phyloP scores from a whole-genome alignment of 768 basidiomycete species.

The Punctularia strigosozonata region DNA sequence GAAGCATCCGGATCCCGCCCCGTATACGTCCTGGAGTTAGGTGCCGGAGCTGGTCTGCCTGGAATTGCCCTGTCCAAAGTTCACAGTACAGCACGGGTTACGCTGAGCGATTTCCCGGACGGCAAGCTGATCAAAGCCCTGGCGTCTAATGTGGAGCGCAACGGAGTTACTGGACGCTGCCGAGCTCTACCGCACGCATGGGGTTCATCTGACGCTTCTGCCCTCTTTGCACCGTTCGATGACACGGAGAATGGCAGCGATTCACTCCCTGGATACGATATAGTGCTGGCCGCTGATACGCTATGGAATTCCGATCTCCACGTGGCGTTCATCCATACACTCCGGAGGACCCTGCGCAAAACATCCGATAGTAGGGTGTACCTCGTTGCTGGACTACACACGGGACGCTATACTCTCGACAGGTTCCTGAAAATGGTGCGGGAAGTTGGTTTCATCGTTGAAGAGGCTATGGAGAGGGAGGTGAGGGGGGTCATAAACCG shows the following conservation, averaged over 20 bases:
- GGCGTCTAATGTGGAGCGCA: slow-evolving; percentile 41
- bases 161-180: slow-evolving; percentile 36
- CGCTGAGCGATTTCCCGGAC: slow-evolving; percentile 66
- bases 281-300: slow-evolving; percentile 65
- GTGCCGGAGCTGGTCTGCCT: slow-evolving; percentile 66
- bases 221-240: slow-evolving; percentile 14
- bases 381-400: slow-evolving; percentile 67
- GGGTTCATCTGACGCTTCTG: slow-evolving; percentile 42
- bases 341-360: slow-evolving; percentile 35
- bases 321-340: slow-evolving; percentile 35
- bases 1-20: neutral
- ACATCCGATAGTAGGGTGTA: slow-evolving; percentile 37
- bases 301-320: slow-evolving; percentile 66
- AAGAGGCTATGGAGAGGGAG: slow-evolving; percentile 36
- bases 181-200: slow-evolving; percentile 49
- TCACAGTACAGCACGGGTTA: slow-evolving; percentile 28
- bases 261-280: slow-evolving; percentile 35
- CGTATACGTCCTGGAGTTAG: slow-evolving; percentile 51
- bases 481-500: slow-evolving; percentile 26
- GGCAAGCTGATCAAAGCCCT: slow-evolving; percentile 44
- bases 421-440: slow-evolving; percentile 36
- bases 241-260: no score
- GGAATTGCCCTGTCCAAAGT: slow-evolving; percentile 52
- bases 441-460: slow-evolving; percentile 31
- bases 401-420: slow-evolving; percentile 61